A percentile compares a stretch with the other conserved stretches of the same genome.
phyloP scores from a whole-genome alignment of 192 early-diverging fungal genomes.

The Backusella westeae region DNA sequence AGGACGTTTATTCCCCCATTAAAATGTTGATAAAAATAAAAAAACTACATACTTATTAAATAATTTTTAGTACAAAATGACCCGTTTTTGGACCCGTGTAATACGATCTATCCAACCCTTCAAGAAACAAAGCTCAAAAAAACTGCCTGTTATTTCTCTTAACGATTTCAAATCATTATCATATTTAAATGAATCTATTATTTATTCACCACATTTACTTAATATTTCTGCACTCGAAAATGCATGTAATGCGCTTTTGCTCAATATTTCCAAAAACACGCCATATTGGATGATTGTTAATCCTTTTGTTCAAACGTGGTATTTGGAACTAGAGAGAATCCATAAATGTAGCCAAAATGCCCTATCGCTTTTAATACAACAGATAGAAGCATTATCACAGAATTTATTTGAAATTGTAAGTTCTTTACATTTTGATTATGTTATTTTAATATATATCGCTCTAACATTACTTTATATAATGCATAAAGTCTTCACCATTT shows the following conservation, averaged over 20 bases:
- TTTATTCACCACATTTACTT: constrained; percentile 5
- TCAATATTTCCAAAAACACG: neutral
- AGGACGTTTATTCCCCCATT: neutral
- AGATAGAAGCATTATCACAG: neutral
- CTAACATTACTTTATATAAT: neutral
- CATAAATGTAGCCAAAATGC: neutral
- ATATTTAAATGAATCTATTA: constrained; percentile 7
- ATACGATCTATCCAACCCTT: neutral
- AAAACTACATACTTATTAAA: neutral
- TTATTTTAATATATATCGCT: neutral
- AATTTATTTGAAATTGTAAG: constrained; percentile 7
- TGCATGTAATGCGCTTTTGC: neutral
- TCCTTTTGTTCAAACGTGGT: constrained; percentile 10
- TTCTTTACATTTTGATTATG: neutral
- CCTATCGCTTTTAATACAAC: neutral
- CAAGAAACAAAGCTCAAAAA: neutral
- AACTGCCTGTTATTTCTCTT: neutral
- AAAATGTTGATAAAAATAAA: neutral
- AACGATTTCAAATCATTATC: neutral
- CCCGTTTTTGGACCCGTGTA: neutral
- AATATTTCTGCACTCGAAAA: neutral
- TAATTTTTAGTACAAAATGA: neutral
- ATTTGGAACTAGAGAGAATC: neutral
- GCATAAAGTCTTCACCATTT: neutral
- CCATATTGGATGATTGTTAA: constrained; percentile 5